These are phyloP conservation scores for Bertia moriformis DNA, from an alignment of 2,329 filamentous ascomycete genomes.

Conservation along the genomic window DNA sequence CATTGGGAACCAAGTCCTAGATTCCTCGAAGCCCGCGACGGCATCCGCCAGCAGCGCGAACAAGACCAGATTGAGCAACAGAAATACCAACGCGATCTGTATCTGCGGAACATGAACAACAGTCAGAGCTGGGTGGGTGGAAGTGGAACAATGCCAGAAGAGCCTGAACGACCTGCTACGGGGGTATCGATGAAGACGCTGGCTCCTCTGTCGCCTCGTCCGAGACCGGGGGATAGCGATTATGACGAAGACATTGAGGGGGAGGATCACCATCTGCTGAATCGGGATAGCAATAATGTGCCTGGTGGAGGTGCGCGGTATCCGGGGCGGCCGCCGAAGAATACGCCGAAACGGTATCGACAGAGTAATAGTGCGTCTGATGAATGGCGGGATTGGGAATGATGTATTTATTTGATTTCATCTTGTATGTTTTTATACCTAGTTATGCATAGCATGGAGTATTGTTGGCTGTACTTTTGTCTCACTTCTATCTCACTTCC, in stretches of 20 bases:
- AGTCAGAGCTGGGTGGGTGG: constrained; percentile 4
- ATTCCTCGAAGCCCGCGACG: constrained; percentile 61
- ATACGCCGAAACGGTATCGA: no score
- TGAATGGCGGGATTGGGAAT: constrained; percentile 24
- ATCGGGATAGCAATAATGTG: not conserved
- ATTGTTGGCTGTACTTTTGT: no score
- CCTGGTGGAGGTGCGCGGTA: constrained; percentile 2
- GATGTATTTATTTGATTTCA: constrained; percentile 2
- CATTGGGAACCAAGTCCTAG: constrained; percentile 72
- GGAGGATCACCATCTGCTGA: not conserved
- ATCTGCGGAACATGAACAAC: constrained; percentile 16
- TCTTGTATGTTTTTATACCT: not conserved
- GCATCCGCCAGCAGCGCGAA: constrained; percentile 39
- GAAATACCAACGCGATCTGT: constrained; percentile 16
- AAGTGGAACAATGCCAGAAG: constrained; percentile 1
- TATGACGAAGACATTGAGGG: constrained; percentile 12
- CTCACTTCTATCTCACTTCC: no score
- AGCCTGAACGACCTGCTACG: constrained; percentile 16
- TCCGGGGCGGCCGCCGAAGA: constrained; percentile 2
- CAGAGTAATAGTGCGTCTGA: no score
- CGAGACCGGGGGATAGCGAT: constrained; percentile 16
- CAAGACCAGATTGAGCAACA: constrained; percentile 13
- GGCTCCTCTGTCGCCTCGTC: constrained; percentile 19
- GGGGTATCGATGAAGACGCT: constrained; percentile 25
- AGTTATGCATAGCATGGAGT: no score